These are phyloP conservation scores for Phanerochaete carnosa DNA, from an alignment of 768 basidiomycete species.

Conservation along the genomic window DNA sequence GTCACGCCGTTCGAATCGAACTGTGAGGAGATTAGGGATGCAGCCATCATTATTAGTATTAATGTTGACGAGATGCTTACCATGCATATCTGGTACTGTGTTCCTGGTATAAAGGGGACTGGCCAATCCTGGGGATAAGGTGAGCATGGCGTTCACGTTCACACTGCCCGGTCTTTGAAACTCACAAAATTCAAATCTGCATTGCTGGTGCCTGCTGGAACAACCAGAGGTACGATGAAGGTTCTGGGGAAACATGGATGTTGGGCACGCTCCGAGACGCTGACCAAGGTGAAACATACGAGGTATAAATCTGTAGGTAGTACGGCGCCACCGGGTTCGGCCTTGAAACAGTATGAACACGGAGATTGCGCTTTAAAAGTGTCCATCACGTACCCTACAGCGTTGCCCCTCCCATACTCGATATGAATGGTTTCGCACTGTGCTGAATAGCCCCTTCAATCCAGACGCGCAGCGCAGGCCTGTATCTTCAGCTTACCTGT, in stretches of 20 bases:
- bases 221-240: conserved; percentile 48
- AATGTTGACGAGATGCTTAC: conserved; percentile 25
- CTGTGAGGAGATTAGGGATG: conserved; percentile 24
- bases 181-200: conserved; percentile 43
- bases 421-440: conserved; percentile 32
- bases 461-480: background rate
- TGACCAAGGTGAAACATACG: conserved; percentile 35
- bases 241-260: conserved; percentile 29
- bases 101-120: conserved; percentile 58
- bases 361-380: background rate
- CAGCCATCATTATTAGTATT: background rate
- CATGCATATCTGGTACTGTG: conserved; percentile 71
- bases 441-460: conserved; percentile 17
- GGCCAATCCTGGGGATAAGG: conserved; percentile 44
- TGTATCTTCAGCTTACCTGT: conserved; percentile 21
- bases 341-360: conserved; percentile 28
- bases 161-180: background rate
- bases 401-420: conserved; percentile 24
- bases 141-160: background rate
- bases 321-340: conserved; percentile 56
- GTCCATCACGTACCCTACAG: conserved; percentile 22
- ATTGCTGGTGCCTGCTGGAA: conserved; percentile 39
- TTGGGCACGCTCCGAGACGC: background rate
- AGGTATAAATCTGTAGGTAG: conserved; percentile 58
- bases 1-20: conserved; percentile 55